Base-by-base conservation (phyloP, 2,329 filamentous ascomycete species). In the Geosmithia flava region DNA sequence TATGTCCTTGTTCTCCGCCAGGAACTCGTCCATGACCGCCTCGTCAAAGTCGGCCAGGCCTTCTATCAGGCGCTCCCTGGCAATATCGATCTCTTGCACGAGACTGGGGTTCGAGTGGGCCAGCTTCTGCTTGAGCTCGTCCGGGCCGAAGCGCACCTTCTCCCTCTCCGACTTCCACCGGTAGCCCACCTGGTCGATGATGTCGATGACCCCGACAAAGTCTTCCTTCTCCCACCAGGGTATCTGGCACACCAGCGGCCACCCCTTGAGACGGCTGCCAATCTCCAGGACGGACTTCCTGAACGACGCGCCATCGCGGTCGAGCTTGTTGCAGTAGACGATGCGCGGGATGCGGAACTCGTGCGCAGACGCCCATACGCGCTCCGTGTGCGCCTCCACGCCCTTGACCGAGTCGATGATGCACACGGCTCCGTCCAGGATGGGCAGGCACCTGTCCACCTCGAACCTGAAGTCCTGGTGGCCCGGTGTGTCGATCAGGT, bases 381-480 rank as follows among this genome's bases (percentile, higher is more conserved):
- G 84, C 62, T 98, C 93, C 0, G 93, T 97, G 62, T 97, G 93
- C 1, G 93, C 91, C 65, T 98, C 93, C 20, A 98, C 93, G 1
- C 89, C 89, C 51, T 91, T 89, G 39, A 95, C 89, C 0, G 87
- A 89, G 61, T 95, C 89, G 7, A 95, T 80, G 57, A 95, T 90
- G 58, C 88, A 95, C n/a, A 95, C 83, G 1, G 88, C 88, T 5
- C 89, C 89, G 59, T 95, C 89, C 0, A 95, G 74, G 33, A 95
- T 85, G 19, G 88, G 82, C 7, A 97, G 71, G 30, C 91, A 97
- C 13, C 93, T 81, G 54, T 96, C 77, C 2, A 97, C 93, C 63
- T 98, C 93, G 59, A 97, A 97, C 1, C 91, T 89, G 58, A 98
- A 98, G 62, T 98, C 93, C 20, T 94, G 90, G 60, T 98, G 93